Conservation (phyloP, 345 rosid genomes). For the Abelmoschus esculentus region DNA sequence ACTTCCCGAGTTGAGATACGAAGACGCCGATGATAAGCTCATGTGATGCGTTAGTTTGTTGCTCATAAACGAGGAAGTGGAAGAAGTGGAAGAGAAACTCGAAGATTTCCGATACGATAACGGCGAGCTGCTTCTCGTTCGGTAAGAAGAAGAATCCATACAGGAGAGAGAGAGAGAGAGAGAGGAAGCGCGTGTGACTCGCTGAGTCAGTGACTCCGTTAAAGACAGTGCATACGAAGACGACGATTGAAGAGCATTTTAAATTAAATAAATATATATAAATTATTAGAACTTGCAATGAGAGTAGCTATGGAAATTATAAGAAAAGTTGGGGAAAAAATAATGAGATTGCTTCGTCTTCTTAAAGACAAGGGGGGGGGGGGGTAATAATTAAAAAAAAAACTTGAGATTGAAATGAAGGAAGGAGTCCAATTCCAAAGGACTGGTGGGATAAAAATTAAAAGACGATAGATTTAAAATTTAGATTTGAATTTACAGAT, state of each 20-base stretch:
- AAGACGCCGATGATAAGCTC: constrained; percentile 61
- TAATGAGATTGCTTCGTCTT: constrained; percentile 55
- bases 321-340: constrained; percentile 22
- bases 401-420: constrained; percentile 16
- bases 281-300: constrained; percentile 5
- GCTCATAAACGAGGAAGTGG: constrained; percentile 53
- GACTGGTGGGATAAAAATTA: constrained; percentile 11
- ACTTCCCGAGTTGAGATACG: constrained; percentile 36
- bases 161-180: constrained; percentile 11
- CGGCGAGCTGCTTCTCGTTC: constrained; percentile 80
- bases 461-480: not conserved
- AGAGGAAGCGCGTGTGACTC: constrained; percentile 23
- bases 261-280: not conserved
- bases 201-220: constrained; percentile 33
- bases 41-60: constrained; percentile 65
- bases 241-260: constrained; percentile 27
- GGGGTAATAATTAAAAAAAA: constrained; percentile 4
- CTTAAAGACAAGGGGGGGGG: constrained; percentile 54
- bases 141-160: constrained; percentile 65
- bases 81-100: constrained; percentile 69
- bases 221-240: constrained; percentile 11
- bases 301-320: constrained; percentile 13
- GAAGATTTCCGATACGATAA: constrained; percentile 68
- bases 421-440: constrained; percentile 3
- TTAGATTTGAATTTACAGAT: not conserved